Percentiles rank a stretch among this genome's conserved stretches.
Evolutionary conservation across 2,329 filamentous ascomycete genomes (phyloP).

Genomic region (Pestalotiopsis sp.): DNA sequence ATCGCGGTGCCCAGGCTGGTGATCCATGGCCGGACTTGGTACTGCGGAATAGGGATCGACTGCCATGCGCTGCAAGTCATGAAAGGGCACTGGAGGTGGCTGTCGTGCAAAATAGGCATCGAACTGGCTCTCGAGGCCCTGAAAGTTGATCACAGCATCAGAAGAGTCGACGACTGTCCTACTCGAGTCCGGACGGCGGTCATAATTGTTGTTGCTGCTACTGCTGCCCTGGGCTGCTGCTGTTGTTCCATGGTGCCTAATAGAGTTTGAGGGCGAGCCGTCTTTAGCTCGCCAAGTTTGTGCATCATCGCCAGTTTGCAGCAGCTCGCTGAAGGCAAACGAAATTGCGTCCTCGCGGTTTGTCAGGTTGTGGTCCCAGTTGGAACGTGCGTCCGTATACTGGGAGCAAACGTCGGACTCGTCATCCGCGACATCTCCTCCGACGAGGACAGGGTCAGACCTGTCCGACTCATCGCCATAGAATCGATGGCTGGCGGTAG

Average conservation of each 20-base stretch:
- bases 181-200: background rate
- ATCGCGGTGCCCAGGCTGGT: constrained; percentile 3
- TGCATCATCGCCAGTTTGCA: constrained; percentile 1
- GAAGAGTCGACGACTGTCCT: background rate
- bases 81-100: background rate
- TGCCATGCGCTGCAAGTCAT: background rate
- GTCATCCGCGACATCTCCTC: background rate
- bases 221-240: background rate
- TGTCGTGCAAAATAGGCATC: constrained; percentile 7
- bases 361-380: constrained; percentile 6
- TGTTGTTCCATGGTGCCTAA: background rate
- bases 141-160: constrained; percentile 10
- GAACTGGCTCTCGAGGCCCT: background rate
- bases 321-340: constrained; percentile 12
- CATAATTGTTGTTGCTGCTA: background rate
- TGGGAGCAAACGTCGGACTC: background rate
- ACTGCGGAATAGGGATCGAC: background rate
- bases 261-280: background rate
- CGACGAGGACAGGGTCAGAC: constrained; percentile 5
- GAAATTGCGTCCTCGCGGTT: constrained; percentile 12
- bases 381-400: constrained; percentile 9
- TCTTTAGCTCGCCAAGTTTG: background rate
- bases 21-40: no score
- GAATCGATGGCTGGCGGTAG: background rate
- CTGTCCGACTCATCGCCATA: constrained; percentile 3